Conservation (phyloP, 179 eudicot species). For the Vitellaria paradoxa region DNA sequence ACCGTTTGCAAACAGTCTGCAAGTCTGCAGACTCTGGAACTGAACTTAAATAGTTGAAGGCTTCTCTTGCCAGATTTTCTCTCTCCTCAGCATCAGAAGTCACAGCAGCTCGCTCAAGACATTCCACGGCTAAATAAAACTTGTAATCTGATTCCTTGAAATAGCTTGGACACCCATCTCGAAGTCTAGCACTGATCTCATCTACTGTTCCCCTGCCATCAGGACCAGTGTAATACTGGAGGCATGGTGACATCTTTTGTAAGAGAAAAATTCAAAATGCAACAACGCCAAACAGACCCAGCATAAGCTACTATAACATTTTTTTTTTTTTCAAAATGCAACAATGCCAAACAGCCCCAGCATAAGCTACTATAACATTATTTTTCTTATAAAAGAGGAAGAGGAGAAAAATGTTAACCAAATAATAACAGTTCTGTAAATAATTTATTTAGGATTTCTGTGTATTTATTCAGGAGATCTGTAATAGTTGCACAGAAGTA, state of each 20-base stretch:
- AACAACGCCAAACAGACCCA: neutral
- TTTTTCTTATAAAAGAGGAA: neutral
- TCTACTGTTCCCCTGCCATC: constrained; percentile 98
- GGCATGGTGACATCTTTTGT: constrained; percentile 19
- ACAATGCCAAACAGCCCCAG: neutral
- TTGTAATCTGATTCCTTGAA: constrained; percentile 96
- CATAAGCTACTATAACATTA: neutral
- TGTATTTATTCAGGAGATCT: neutral
- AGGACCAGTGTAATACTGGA: constrained; percentile 91
- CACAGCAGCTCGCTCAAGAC: constrained; percentile 93
- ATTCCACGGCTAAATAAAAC: constrained; percentile 93
- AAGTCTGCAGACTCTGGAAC: constrained; percentile 97
- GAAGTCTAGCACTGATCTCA: constrained; percentile 76
- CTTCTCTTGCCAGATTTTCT: constrained; percentile 86
- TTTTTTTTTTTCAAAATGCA: neutral
- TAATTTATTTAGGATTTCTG: neutral
- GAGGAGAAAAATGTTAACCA: neutral
- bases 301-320: neutral
- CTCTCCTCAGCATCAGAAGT: constrained; percentile 69
- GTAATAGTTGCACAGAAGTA: constrained; percentile 23
- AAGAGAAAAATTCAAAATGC: constrained; percentile 18
- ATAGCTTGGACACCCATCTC: constrained; percentile 95
- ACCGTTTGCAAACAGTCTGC: constrained; percentile 86
- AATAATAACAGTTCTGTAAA: neutral
- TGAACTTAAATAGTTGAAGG: constrained; percentile 72